Base-by-base conservation (phyloP, 2,329 filamentous ascomycete species). In the Rhexocercosporidium sp. region DNA sequence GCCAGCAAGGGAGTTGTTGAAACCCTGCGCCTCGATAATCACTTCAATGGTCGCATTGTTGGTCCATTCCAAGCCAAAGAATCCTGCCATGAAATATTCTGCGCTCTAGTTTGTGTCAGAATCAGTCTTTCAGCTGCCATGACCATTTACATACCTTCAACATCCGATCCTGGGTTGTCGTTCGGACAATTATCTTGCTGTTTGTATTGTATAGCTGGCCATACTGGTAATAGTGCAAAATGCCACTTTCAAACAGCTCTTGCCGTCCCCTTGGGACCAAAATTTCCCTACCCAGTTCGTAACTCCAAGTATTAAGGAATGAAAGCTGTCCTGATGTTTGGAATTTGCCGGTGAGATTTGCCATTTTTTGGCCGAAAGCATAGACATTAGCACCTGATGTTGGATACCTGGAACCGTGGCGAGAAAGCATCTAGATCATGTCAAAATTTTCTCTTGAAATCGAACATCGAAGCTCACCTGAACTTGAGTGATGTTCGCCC, bases 161-260 rank as follows among this genome's bases (percentile, higher is more conserved):
- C 91, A 94, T 94, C 27, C 92, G 87, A 75, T 92, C 88, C 76
- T 94, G 90, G 0, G 91, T 92, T 0, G 91, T 93, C 0, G 90
- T 92, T 31, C 91, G 84, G 18, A 88, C 90, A 66, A 93, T 86
- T 67, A 94, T 88, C 79, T 92, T 93, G 78, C 84, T 89, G 65
- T 86, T 85, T 5, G 91, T 87, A 72, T 93, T 90, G 73, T 92
- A 93, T 25, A 94, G 80, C 68, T 86, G 71, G 11, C 67, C 76
- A 67, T 78, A 78, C 54, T 76, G 70, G 78, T 93, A 93, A 71
- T 89, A 89, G 76, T 93, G 90, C 56, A 92, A 76, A 1, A 91
- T 84, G 1, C 90, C 90, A 59, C 88, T 91, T 46, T 92, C 86
- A 71, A 90, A 93, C 1, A 92, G 80, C 78, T 94, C 90, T 75